Evolutionary conservation across 2,329 filamentous ascomycete species (phyloP).

Genomic region (Periconia macrospinosa): DNA sequence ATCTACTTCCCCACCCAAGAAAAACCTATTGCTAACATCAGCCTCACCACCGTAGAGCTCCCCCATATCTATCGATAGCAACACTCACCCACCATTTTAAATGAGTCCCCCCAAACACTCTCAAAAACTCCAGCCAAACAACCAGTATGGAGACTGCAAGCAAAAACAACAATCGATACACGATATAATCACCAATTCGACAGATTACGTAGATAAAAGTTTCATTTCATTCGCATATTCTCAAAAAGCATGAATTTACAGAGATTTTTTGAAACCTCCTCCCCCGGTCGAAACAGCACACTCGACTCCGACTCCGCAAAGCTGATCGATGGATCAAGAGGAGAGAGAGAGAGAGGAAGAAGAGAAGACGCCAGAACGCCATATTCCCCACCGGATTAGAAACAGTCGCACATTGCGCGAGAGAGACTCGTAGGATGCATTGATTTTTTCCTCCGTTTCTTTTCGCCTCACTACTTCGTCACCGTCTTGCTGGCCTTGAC

Average conservation of each 20-base stretch:
- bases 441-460: background rate
- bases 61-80: no score
- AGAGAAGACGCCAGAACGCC: background rate
- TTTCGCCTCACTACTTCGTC: constrained; percentile 47
- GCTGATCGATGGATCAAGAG: background rate
- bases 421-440: background rate
- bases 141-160: no score
- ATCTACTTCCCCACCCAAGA: no score
- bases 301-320: background rate
- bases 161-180: no score
- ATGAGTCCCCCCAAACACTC: no score
- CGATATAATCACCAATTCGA: no score
- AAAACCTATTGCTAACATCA: no score
- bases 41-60: no score
- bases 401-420: background rate
- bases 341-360: background rate
- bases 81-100: no score
- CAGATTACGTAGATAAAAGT: background rate
- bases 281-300: background rate
- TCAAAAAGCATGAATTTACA: background rate
- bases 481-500: constrained; percentile 61
- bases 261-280: background rate
- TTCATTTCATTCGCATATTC: background rate
- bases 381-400: background rate
- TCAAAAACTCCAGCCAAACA: no score